Evolutionary conservation across 2,329 filamentous ascomycete genomes (phyloP).

Genomic region (Botrytis medusae): DNA sequence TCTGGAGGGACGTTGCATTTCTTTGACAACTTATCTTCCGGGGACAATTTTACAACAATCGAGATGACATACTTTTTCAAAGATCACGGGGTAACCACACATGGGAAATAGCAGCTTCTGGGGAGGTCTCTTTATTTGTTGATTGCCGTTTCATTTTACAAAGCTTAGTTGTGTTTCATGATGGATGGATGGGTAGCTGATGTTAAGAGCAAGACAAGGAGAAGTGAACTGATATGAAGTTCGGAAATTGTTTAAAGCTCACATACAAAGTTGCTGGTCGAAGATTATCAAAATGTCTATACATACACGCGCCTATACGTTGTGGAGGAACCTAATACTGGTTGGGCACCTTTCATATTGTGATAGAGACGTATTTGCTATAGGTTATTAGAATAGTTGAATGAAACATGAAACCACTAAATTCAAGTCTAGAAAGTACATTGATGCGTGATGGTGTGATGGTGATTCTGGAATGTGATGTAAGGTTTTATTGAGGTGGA

Average conservation of each 20-base stretch:
- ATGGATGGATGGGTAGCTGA: not conserved
- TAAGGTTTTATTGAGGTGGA: not conserved
- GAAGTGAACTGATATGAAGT: not conserved
- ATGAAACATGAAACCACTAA: conserved; percentile 16
- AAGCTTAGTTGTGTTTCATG: conserved; percentile 15
- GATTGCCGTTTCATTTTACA: conserved; percentile 15
- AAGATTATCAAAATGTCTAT: not conserved
- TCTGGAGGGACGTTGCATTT: conserved; percentile 18
- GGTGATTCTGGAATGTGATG: not conserved
- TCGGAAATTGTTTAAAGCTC: conserved; percentile 9
- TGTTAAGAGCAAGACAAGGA: conserved; percentile 5
- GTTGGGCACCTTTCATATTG: not conserved
- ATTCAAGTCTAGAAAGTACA: not conserved
- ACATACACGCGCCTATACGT: not conserved
- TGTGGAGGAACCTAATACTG: not conserved
- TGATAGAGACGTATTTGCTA: conserved; percentile 5
- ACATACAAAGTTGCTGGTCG: not conserved
- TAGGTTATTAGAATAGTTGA: conserved; percentile 10
- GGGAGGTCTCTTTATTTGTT: conserved; percentile 35
- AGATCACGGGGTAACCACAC: conserved; percentile 26
- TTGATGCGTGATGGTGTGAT: not conserved
- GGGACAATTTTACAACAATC: conserved; percentile 21
- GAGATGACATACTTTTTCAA: conserved; percentile 13
- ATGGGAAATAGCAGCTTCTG: conserved; percentile 38
- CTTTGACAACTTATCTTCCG: conserved; percentile 15